phyloP scores from a whole-genome alignment of 2,329 filamentous ascomycete genomes.

The Fusarium camptoceras region DNA sequence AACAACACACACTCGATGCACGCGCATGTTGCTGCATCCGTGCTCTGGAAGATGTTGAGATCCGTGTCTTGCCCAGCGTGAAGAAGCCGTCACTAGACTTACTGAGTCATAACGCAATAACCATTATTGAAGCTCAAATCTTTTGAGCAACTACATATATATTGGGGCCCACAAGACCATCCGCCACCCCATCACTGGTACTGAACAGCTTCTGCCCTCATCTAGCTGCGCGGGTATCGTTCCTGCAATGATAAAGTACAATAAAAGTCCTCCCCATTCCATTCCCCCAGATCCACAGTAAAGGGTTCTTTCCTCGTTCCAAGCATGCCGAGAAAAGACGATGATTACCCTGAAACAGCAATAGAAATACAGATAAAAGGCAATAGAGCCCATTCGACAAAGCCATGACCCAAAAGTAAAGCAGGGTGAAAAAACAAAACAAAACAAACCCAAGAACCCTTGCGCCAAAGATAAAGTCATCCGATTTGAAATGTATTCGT shows the following conservation, averaged over 20 bases:
- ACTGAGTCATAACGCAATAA: neutral
- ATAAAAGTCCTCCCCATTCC: slow-evolving; percentile 36
- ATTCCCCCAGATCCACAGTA: slow-evolving; percentile 1
- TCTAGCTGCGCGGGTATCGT: slow-evolving; percentile 47
- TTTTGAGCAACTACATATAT: slow-evolving; percentile 11
- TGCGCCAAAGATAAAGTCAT: slow-evolving; percentile 45
- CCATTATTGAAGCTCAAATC: slow-evolving; percentile 8
- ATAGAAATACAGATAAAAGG: slow-evolving; percentile 41
- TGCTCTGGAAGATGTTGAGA: neutral
- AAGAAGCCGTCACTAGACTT: neutral
- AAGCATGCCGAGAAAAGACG: slow-evolving; percentile 20
- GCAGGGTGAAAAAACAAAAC: neutral
- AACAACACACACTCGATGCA: neutral
- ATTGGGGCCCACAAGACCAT: neutral
- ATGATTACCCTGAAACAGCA: slow-evolving; percentile 11
- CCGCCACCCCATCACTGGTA: slow-evolving; percentile 22
- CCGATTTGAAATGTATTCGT: slow-evolving; percentile 42
- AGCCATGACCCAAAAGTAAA: slow-evolving; percentile 5
- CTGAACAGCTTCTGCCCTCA: slow-evolving; percentile 30
- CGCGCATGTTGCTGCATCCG: neutral
- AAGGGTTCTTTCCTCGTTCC: slow-evolving; percentile 11
- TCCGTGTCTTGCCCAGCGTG: neutral
- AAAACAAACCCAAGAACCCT: slow-evolving; percentile 28
- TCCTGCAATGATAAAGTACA: slow-evolving; percentile 47
- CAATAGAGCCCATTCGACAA: slow-evolving; percentile 7